Percentiles rank a stretch among this genome's conserved stretches.
phyloP scores from a whole-genome alignment of 345 rosid species.

The Salix exigua region DNA sequence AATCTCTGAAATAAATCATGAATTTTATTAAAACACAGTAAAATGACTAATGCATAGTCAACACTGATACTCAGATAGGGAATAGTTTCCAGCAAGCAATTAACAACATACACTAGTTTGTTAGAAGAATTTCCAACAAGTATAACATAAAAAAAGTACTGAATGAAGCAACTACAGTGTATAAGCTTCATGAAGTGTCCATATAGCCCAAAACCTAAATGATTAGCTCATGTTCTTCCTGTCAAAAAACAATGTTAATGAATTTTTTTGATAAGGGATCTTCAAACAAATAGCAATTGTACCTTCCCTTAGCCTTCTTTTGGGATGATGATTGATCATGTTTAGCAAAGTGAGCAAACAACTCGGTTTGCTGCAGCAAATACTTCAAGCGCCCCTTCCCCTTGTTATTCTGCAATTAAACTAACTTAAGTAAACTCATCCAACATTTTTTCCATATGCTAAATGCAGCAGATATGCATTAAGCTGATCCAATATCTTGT shows the following conservation, averaged over 20 bases:
- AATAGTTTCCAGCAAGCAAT: not conserved
- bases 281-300: not conserved
- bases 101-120: no score
- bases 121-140: not conserved
- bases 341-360: constrained; percentile 97
- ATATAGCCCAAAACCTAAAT: no score
- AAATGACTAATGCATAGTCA: not conserved
- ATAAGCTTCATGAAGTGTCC: no score
- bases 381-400: constrained; percentile 92
- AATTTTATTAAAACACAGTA: not conserved
- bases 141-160: not conserved
- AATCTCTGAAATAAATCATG: no score
- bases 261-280: not conserved
- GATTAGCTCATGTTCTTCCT: no score
- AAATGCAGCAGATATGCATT: not conserved
- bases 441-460: not conserved
- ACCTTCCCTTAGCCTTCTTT: constrained; percentile 89
- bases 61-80: not conserved
- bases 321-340: constrained; percentile 65
- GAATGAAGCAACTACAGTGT: not conserved
- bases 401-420: constrained; percentile 58
- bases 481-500: not conserved
- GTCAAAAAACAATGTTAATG: no score
- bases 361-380: constrained; percentile 92
- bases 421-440: constrained; percentile 6